These are phyloP conservation scores for Dioszegia hungarica DNA, from an alignment of 768 basidiomycete genomes.

Conservation along the genomic window DNA sequence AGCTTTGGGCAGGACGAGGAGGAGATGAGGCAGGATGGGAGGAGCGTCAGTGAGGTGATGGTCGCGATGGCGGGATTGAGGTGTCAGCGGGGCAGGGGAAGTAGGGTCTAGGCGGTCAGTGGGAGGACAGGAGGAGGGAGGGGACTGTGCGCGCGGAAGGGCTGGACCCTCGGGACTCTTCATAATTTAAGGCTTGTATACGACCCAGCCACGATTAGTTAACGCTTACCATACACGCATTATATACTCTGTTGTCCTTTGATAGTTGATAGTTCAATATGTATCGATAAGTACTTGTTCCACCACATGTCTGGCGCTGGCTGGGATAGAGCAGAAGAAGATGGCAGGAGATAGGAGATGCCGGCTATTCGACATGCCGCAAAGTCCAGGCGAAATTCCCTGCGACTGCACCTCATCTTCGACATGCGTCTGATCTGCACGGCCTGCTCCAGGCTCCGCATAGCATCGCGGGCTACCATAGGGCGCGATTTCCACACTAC, in stretches of 20 bases:
- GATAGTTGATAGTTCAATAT: background rate
- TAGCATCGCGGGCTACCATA: no score
- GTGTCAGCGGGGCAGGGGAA: conserved; percentile 22
- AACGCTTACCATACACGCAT: no score
- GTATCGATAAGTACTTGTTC: background rate
- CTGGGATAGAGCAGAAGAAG: background rate
- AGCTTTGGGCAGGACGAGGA: conserved; percentile 10
- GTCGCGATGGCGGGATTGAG: conserved; percentile 29
- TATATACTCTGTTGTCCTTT: background rate
- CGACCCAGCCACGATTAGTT: background rate
- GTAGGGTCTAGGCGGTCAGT: background rate
- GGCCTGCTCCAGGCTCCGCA: background rate
- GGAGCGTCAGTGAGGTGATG: conserved; percentile 32
- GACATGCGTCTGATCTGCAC: background rate
- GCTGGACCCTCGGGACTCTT: background rate
- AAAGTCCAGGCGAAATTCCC: background rate
- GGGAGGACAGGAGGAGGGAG: background rate
- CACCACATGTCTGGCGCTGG: no score
- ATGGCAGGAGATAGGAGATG: background rate
- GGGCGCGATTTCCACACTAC: background rate
- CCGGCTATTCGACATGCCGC: background rate
- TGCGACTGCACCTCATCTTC: no score
- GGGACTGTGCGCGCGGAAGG: background rate
- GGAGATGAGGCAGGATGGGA: conserved; percentile 13
- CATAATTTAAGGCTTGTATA: background rate